Evolutionary conservation across 129 eudicot genomes (phyloP).

Genomic region (Erigeron canadensis): DNA sequence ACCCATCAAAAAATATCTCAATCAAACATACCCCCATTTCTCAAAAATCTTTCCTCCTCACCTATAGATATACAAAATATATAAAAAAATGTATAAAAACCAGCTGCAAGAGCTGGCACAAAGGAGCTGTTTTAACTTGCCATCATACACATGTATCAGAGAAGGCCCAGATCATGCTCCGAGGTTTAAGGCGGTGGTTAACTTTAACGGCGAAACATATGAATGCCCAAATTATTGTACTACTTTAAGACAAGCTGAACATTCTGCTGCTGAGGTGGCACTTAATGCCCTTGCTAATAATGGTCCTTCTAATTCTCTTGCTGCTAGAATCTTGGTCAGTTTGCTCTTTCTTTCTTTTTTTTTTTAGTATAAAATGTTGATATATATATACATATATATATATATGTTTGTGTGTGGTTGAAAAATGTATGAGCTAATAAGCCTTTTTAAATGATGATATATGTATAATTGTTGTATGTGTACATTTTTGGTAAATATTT

Average conservation of each 20-base stretch:
- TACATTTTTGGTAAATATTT: too few relatives aligned
- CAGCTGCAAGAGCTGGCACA: conserved; percentile 82
- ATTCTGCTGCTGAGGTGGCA: conserved; percentile 77
- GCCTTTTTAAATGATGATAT: neutral
- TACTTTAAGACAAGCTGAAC: conserved; percentile 74
- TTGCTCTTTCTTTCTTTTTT: too few relatives aligned
- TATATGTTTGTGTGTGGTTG: too few relatives aligned
- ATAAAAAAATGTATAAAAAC: conserved; percentile 53
- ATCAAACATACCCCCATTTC: too few relatives aligned
- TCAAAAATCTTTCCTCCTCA: too few relatives aligned
- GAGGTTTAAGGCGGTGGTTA: conserved; percentile 59
- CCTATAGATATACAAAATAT: neutral
- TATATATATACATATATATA: too few relatives aligned
- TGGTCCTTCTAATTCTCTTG: conserved; percentile 60
- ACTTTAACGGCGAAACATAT: conserved; percentile 67
- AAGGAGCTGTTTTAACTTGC: conserved; percentile 70
- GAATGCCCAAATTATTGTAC: conserved; percentile 59
- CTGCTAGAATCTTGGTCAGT: conserved; percentile 59
- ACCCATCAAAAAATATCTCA: too few relatives aligned
- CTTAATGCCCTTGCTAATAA: conserved; percentile 50
- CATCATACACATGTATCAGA: conserved; percentile 54
- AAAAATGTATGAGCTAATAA: too few relatives aligned
- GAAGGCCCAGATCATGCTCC: conserved; percentile 82
- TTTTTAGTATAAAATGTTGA: too few relatives aligned
- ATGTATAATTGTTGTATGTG: too few relatives aligned